phyloP scores from a whole-genome alignment of 805 yeast species.

The Saccharomycopsis sp. region DNA sequence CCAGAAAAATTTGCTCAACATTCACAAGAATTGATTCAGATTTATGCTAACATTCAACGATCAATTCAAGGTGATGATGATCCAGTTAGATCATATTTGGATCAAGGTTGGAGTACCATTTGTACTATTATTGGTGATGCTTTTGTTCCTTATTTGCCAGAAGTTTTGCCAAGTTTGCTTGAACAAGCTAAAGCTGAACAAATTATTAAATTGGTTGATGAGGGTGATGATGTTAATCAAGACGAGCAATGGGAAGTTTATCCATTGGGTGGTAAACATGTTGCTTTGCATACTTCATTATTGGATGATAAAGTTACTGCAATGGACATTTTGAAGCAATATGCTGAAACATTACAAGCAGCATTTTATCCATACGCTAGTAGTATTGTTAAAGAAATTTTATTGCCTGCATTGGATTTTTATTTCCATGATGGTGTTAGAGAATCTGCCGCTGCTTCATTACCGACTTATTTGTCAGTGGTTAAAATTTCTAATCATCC shows the following conservation, averaged over 20 bases:
- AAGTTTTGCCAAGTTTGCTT: slow-evolving; percentile 84
- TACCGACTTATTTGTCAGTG: slow-evolving; percentile 69
- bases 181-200: slow-evolving; percentile 84
- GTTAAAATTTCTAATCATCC: slow-evolving; percentile 45
- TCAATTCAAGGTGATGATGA: slow-evolving; percentile 63
- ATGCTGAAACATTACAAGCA: slow-evolving; percentile 77
- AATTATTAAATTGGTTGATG: slow-evolving; percentile 80
- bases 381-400: slow-evolving; percentile 70
- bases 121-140: slow-evolving; percentile 82
- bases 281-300: slow-evolving; percentile 92
- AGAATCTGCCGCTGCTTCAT: slow-evolving; percentile 78
- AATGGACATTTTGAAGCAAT: slow-evolving; percentile 76
- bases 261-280: slow-evolving; percentile 81
- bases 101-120: slow-evolving; percentile 94
- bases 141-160: slow-evolving; percentile 75
- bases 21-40: slow-evolving; percentile 62
- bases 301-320: slow-evolving; percentile 92
- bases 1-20: slow-evolving; percentile 77
- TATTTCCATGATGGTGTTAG: slow-evolving; percentile 93
- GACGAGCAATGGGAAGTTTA: slow-evolving; percentile 96
- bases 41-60: slow-evolving; percentile 67
- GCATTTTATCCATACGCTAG: slow-evolving; percentile 78
- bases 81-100: slow-evolving; percentile 78
- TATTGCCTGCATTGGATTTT: slow-evolving; percentile 83
- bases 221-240: slow-evolving; percentile 66